phyloP scores from a whole-genome alignment of 768 basidiomycete genomes.

The Trametes punicea region DNA sequence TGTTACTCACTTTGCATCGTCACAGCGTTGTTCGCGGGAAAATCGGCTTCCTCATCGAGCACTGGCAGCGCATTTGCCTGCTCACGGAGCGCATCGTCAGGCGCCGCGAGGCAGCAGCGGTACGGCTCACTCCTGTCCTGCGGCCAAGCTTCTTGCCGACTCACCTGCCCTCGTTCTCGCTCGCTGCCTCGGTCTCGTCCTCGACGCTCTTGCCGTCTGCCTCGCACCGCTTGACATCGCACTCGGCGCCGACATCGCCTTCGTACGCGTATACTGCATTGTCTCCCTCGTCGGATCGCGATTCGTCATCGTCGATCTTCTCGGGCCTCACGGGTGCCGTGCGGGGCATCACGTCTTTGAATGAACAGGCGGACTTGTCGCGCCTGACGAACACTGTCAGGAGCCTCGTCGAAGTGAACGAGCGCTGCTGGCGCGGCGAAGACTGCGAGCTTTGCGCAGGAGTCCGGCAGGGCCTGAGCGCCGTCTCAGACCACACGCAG shows the following conservation, averaged over 20 bases:
- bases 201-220: conserved; percentile 33
- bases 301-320: conserved; percentile 28
- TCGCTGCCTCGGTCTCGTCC: conserved; percentile 32
- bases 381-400: conserved; percentile 80
- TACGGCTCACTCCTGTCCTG: conserved; percentile 60
- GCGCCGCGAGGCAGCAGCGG: conserved; percentile 89
- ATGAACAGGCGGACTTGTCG: conserved; percentile 72
- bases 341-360: conserved; percentile 12
- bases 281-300: conserved; percentile 24
- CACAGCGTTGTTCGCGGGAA: conserved; percentile 70
- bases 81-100: conserved; percentile 85
- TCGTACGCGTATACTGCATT: conserved; percentile 25
- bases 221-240: not conserved
- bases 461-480: conserved; percentile 65
- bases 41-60: conserved; percentile 75
- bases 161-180: conserved; percentile 59
- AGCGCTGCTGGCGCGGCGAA: conserved; percentile 80
- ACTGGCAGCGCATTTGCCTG: conserved; percentile 89
- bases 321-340: conserved; percentile 18
- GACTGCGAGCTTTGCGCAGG: conserved; percentile 79
- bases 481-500: conserved; percentile 65
- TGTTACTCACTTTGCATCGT: too few species aligned
- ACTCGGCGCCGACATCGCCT: conserved; percentile 31
- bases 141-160: conserved; percentile 61
- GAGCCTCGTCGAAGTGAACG: conserved; percentile 73